Evolutionary conservation across 805 yeast genomes (phyloP).

Genomic region (Cyberlindnera galapagoensis): DNA sequence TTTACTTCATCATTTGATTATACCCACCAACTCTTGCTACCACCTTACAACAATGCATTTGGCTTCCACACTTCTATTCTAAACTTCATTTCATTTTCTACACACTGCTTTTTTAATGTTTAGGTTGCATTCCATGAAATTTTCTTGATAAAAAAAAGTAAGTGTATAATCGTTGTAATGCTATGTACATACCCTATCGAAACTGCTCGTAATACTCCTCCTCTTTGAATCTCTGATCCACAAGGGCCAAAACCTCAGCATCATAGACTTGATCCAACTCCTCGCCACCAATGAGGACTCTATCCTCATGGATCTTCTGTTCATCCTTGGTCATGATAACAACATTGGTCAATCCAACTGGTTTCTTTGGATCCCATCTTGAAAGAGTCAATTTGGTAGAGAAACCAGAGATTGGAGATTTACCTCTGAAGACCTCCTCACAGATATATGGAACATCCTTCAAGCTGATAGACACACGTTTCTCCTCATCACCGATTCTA

Average conservation of each 20-base stretch:
- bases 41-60: too few species aligned
- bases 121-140: too few species aligned
- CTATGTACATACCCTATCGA: constrained; percentile 19
- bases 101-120: too few species aligned
- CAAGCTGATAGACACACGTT: constrained; percentile 66
- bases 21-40: background rate
- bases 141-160: too few species aligned
- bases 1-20: too few species aligned
- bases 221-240: constrained; percentile 61
- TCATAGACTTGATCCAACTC: constrained; percentile 56
- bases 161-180: too few species aligned
- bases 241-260: constrained; percentile 47
- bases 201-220: constrained; percentile 68
- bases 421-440: constrained; percentile 91
- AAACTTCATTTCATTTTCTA: background rate
- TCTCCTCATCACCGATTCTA: constrained; percentile 66
- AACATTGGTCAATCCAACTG: constrained; percentile 66
- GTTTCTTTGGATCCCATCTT: constrained; percentile 72
- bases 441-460: constrained; percentile 74
- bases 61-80: too few species aligned
- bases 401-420: constrained; percentile 78
- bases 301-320: constrained; percentile 70
- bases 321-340: constrained; percentile 88
- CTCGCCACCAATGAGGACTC: constrained; percentile 67
- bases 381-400: constrained; percentile 76